Base-by-base conservation (phyloP, 2,329 filamentous ascomycete genomes). In the Sporothrix curviconia region DNA sequence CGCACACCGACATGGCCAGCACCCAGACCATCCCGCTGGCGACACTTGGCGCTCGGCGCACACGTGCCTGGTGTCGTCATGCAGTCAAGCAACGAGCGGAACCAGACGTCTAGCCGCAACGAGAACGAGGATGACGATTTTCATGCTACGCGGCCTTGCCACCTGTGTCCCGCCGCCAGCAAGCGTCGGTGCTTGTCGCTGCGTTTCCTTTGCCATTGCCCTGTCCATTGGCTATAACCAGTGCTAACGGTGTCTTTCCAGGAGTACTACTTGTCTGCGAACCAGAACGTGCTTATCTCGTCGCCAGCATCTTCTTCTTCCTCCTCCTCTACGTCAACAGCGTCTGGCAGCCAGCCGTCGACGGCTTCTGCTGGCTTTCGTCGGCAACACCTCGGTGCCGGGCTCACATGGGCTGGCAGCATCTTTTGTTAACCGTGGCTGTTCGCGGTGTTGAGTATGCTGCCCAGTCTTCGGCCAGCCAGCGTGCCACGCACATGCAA, bases 211-310 rank as follows among this genome's bases (percentile, higher is more conserved):
- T 0, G 72, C 72, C 40, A 75, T 78, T 36, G 70, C 70, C 49
- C 69, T 78, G 22, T 77, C 76, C 3, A 75, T 78, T 49, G 76
- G 76, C 11, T 72, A 78, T 57, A 79, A 79, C 60, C 76, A 78
- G 58, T 71, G 69, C 34, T 79, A 74, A n/a, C 60, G 76, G 76
- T 9, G 74, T 78, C 9, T 79, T n/a, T 78, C 55, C 76, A 78
- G 60, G 69, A 74, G 49, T 77, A 75, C 62, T 79, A 78, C 61
- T 71, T 75, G 49, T 76, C 74, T 4, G 54, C 68, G 0, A 61
- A 60, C 32, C 71, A 76, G 60, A 66, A 71, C 7, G 64, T 78
- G n/a, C 67, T 78, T 14, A 65, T 7, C 59, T 65, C 1, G 6
- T 7, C 34, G 22, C 7, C 47, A 12, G n/a, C 25, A n/a, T 25